These are phyloP conservation scores for Cercis canadensis DNA, from an alignment of 306 rosid species.

Conservation along the genomic window DNA sequence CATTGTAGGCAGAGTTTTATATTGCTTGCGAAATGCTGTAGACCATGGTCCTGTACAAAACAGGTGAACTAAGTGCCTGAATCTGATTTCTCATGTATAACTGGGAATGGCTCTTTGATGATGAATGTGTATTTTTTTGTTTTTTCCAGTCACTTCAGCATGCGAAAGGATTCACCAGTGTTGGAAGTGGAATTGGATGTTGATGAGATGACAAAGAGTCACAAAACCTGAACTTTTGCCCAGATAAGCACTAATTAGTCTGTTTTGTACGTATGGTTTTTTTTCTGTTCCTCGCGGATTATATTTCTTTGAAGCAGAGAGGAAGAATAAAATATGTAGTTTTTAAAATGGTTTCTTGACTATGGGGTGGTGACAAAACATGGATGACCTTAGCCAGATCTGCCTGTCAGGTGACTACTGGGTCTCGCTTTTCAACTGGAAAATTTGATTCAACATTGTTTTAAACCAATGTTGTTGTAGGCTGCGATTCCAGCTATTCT, in stretches of 20 bases:
- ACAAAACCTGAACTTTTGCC: conserved; percentile 56
- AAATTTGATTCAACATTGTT: conserved; percentile 36
- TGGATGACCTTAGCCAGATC: neutral
- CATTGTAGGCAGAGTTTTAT: conserved; percentile 92
- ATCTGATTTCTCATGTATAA: conserved; percentile 17
- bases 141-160: conserved; percentile 62
- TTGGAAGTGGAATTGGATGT: conserved; percentile 86
- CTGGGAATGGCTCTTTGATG: neutral
- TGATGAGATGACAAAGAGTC: conserved; percentile 86
- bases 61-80: conserved; percentile 58
- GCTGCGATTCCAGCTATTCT: conserved; percentile 28
- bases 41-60: conserved; percentile 96
- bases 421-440: conserved; percentile 28
- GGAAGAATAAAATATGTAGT: conserved; percentile 43
- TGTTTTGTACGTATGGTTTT: conserved; percentile 43
- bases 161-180: conserved; percentile 72
- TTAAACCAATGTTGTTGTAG: conserved; percentile 39
- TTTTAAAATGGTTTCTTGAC: conserved; percentile 37
- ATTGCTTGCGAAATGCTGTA: conserved; percentile 84
- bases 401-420: conserved; percentile 8
- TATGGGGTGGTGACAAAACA: conserved; percentile 19
- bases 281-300: conserved; percentile 46
- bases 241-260: conserved; percentile 42
- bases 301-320: conserved; percentile 34
- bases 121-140: conserved; percentile 35